phyloP scores from a whole-genome alignment of 2,329 filamentous ascomycete species.

The Aspergillus quadrilineatus region DNA sequence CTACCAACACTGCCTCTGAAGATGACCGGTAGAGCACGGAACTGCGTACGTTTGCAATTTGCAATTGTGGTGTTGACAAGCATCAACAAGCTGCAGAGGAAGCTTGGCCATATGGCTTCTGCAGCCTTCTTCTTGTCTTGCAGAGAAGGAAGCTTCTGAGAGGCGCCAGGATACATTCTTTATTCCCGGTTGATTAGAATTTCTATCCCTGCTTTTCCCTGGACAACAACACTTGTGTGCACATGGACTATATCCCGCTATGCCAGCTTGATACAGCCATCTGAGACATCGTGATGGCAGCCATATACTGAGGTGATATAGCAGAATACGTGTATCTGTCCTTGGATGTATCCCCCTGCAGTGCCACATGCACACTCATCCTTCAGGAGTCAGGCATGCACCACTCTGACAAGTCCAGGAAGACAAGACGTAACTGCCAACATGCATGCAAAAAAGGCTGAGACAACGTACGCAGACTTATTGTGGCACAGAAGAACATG shows the following conservation, averaged over 20 bases:
- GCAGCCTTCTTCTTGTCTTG: not conserved
- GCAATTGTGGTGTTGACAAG: not conserved
- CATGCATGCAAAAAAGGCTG: not conserved
- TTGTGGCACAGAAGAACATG: too few relatives aligned
- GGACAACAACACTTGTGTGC: not conserved
- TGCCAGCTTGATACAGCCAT: not conserved
- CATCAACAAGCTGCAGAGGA: constrained; percentile 3
- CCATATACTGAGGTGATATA: not conserved
- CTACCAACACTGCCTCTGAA: not conserved
- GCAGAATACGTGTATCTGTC: not conserved
- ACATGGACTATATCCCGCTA: not conserved
- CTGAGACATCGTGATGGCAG: too few relatives aligned
- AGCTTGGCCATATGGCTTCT: not conserved
- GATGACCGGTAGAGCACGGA: not conserved
- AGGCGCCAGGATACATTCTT: not conserved
- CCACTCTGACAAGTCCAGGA: not conserved
- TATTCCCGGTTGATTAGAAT: not conserved
- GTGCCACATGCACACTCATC: not conserved
- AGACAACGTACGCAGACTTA: too few relatives aligned
- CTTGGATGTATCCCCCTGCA: not conserved
- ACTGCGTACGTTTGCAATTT: not conserved
- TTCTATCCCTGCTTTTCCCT: not conserved
- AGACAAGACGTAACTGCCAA: not conserved
- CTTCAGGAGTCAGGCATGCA: not conserved
- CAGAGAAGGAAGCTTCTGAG: not conserved